Evolutionary conservation across 2,329 filamentous ascomycete genomes (phyloP).

Genomic region (Didymella sp.): DNA sequence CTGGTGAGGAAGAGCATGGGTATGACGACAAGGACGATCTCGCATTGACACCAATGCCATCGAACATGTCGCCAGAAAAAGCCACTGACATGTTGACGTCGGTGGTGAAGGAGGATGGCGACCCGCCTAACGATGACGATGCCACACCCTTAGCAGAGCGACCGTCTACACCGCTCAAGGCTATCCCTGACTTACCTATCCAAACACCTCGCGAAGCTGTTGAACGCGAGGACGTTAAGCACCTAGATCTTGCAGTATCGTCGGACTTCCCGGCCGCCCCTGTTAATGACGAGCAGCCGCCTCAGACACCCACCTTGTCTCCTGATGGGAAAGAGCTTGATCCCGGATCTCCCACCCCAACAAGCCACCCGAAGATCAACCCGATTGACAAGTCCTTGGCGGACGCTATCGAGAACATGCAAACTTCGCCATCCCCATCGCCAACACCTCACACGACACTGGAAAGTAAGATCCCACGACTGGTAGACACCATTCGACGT

Average conservation of each 20-base stretch:
- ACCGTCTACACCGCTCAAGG: conserved; percentile 21
- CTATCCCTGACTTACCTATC: conserved; percentile 29
- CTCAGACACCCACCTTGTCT: conserved; percentile 38
- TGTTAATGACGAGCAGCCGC: conserved; percentile 31
- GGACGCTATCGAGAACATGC: conserved; percentile 48
- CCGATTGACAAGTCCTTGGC: conserved; percentile 45
- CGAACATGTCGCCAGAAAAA: conserved; percentile 64
- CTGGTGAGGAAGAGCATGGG: conserved; percentile 39
- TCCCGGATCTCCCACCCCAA: conserved; percentile 41
- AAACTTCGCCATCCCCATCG: conserved; percentile 34
- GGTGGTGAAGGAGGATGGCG: conserved; percentile 65
- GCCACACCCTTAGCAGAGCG: conserved; percentile 12
- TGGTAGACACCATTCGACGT: conserved; percentile 45
- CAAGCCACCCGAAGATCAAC: conserved; percentile 39
- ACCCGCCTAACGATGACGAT: conserved; percentile 18
- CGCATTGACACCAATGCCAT: conserved; percentile 44
- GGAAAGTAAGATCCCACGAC: conserved; percentile 51
- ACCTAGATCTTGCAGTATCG: conserved; percentile 67
- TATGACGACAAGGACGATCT: conserved; percentile 43
- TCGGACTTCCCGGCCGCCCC: conserved; percentile 45
- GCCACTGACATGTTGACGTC: conserved; percentile 69
- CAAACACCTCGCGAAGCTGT: conserved; percentile 46
- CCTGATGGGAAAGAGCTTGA: conserved; percentile 30
- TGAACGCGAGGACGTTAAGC: conserved; percentile 63
- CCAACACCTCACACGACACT: conserved; percentile 25